Base-by-base conservation (phyloP, 306 rosid species). In the Castanospermum australe region DNA sequence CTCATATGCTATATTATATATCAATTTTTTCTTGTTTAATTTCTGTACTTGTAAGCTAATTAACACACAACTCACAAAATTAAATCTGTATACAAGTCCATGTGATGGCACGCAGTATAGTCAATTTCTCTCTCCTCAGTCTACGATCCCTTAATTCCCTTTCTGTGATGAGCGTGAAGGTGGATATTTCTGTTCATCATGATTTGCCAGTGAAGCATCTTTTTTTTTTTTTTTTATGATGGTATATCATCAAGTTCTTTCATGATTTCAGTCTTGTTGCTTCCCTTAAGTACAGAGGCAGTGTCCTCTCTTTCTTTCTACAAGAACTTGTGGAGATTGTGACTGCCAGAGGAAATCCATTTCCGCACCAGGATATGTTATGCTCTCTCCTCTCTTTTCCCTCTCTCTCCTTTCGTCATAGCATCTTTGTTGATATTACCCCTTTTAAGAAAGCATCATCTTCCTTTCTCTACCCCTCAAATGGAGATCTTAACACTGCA, bases 221-320 rank as follows among this genome's bases (percentile, higher is more conserved):
- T 68, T 64, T 73, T 22, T 13, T 28, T 9, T 22, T 44, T 21
- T 66, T 69, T 68, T 75, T 67, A 41, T 71, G 71, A 80, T 75
- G 28, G 61, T 54, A 76, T 77, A 52, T 8, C 77, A 67, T 83
- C 68, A 71, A 28, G 54, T 69, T 24, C 17, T 86, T 69, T 67
- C 88, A 83, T 76, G 64, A 22, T 79, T 83, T 88, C 48, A 66
- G 85, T 75, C 67, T 59, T 78, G 74, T 50, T 80, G 63, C 79
- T 76, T 73, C 66, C 83, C 77, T 83, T 39, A 66, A 39, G 87
- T 82, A 85, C 87, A 83, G 70, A 85, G 70, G 15, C 73, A 54
- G 63, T 77, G 84, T 63, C 62, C 65, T 88, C 80, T 78, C 84
- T 83, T 74, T 83, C 65, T 87, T 88, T 81, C 68, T 70, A 41